Evolutionary conservation across 108 stramenopile genomes (phyloP).

Genomic region (Pseudonitzschia multiseries): DNA sequence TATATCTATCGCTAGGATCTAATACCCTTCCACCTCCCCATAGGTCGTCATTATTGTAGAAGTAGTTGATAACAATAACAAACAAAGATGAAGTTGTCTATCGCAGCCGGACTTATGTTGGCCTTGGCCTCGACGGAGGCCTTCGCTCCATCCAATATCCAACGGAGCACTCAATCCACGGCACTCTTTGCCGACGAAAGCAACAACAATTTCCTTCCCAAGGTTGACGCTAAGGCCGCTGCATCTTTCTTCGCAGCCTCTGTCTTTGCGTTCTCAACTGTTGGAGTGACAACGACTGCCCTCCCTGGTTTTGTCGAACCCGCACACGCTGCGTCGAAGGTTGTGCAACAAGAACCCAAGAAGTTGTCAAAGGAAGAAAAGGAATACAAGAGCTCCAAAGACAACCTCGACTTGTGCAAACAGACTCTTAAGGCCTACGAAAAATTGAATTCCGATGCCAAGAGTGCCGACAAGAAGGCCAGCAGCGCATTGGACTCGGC

Average conservation of each 20-base stretch:
- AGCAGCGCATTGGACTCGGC: constrained; percentile 14
- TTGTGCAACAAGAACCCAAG: background rate
- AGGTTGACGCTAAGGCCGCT: constrained; percentile 15
- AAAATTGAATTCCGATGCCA: constrained; percentile 29
- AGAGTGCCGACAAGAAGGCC: constrained; percentile 27
- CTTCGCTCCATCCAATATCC: constrained; percentile 15
- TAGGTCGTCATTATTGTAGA: background rate
- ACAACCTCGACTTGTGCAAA: constrained; percentile 23
- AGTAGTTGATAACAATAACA: background rate
- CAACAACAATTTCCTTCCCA: constrained; percentile 11
- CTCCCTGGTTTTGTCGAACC: background rate
- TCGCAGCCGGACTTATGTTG: constrained; percentile 15
- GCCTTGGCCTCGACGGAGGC: constrained; percentile 13
- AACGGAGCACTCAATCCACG: background rate
- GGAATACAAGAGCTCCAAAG: constrained; percentile 14
- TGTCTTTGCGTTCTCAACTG: constrained; percentile 21
- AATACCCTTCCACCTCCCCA: background rate
- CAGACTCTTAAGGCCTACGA: constrained; percentile 27
- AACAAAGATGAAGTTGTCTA: constrained; percentile 13
- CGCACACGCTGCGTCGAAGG: background rate
- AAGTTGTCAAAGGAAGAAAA: constrained; percentile 28
- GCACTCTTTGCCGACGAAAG: constrained; percentile 7
- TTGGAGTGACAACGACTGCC: background rate
- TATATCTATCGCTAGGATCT: background rate
- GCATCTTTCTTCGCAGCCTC: constrained; percentile 27